Evolutionary conservation across 345 rosid species (phyloP).

Genomic region (Cardamine chenopodiifolia): DNA sequence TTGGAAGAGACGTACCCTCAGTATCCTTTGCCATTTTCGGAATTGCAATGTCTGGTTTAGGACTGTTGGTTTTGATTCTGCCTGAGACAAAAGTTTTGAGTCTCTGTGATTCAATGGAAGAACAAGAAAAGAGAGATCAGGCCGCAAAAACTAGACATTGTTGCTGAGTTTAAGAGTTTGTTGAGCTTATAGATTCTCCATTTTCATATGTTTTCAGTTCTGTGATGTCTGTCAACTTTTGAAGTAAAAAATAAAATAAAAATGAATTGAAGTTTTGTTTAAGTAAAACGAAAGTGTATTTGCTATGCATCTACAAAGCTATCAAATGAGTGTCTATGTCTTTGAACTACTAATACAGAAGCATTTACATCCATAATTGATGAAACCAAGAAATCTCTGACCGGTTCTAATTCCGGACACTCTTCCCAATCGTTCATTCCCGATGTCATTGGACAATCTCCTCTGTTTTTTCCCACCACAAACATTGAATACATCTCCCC

Average conservation of each 20-base stretch:
- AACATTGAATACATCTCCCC: conserved; percentile 60
- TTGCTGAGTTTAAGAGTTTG: conserved; percentile 9
- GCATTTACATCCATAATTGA: conserved; percentile 53
- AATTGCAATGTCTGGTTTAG: conserved; percentile 26
- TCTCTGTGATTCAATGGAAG: conserved; percentile 48
- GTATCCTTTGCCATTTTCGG: conserved; percentile 45
- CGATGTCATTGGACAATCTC: conserved; percentile 50
- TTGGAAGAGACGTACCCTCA: conserved; percentile 35
- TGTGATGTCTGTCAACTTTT: not conserved
- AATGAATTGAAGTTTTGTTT: not conserved
- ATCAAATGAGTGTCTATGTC: conserved; percentile 50
- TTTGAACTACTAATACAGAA: conserved; percentile 77
- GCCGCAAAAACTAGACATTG: not conserved
- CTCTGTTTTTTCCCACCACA: conserved; percentile 68
- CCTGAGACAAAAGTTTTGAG: conserved; percentile 46
- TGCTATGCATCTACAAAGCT: conserved; percentile 39
- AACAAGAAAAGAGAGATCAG: conserved; percentile 44
- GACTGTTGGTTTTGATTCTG: conserved; percentile 38
- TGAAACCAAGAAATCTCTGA: conserved; percentile 75
- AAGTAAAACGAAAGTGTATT: conserved; percentile 14
- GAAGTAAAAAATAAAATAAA: not conserved
- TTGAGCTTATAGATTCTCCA: conserved; percentile 8
- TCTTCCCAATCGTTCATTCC: conserved; percentile 94
- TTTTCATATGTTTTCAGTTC: not conserved
- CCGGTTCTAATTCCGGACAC: conserved; percentile 72